Percentiles rank a stretch among this genome's conserved stretches.
Evolutionary conservation across 2,329 filamentous ascomycete species (phyloP).

Genomic region (Venturia aucupariae): DNA sequence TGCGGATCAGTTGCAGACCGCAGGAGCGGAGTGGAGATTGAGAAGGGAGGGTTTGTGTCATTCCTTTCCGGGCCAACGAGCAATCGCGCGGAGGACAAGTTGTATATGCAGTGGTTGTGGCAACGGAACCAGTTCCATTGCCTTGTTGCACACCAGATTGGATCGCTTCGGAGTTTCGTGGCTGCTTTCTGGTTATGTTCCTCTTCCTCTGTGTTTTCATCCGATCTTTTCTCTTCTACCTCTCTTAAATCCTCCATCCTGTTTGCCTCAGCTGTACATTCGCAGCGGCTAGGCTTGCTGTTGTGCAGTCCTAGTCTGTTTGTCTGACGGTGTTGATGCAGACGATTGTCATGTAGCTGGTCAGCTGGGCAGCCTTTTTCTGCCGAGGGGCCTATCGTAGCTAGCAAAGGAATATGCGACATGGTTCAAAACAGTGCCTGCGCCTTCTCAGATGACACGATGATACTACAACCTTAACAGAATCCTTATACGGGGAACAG

Average conservation of each 20-base stretch:
- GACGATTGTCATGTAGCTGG: neutral
- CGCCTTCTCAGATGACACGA: neutral
- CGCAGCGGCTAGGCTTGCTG: neutral
- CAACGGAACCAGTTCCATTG: slow-evolving; percentile 1
- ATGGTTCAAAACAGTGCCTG: neutral
- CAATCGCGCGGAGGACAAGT: neutral
- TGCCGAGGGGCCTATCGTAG: neutral
- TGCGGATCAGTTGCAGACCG: slow-evolving; percentile 1
- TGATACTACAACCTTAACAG: neutral
- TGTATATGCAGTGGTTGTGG: neutral
- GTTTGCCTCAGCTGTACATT: neutral
- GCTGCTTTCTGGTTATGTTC: neutral
- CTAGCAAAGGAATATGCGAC: slow-evolving; percentile 3
- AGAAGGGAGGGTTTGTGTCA: neutral
- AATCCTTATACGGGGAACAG: neutral
- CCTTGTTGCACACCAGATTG: slow-evolving; percentile 1
- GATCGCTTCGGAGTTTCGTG: neutral
- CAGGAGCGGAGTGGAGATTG: neutral
- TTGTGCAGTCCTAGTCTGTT: neutral
- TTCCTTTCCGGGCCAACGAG: neutral
- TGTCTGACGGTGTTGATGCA: neutral
- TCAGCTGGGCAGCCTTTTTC: slow-evolving; percentile 1
- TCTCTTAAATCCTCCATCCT: neutral
- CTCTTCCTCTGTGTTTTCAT: neutral
- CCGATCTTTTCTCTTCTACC: neutral